Conservation (phyloP, 225 moss, liverwort and hornwort species). For the Pseudisothecium myosuroides region DNA sequence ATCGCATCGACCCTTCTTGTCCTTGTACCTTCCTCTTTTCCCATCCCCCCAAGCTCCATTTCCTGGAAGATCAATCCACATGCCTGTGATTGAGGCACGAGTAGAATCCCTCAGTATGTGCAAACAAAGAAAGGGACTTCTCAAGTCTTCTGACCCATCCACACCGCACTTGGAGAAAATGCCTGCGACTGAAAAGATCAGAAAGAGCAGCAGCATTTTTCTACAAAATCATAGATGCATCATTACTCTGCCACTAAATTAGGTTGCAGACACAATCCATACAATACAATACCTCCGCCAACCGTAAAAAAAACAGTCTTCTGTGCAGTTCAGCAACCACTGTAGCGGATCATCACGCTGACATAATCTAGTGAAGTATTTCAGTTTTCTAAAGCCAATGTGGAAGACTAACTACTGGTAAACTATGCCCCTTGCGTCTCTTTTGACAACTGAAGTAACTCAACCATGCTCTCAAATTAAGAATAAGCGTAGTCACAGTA, state of each 20-base stretch:
- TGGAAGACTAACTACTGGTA: not conserved
- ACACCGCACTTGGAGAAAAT: not conserved
- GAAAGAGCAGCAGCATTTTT: not conserved
- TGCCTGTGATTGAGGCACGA: slow-evolving; percentile 46
- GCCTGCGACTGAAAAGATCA: not conserved
- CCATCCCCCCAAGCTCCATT: slow-evolving; percentile 51
- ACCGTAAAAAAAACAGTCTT: not conserved
- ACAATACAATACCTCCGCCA: not conserved
- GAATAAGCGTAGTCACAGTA: not conserved
- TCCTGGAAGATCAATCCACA: slow-evolving; percentile 70
- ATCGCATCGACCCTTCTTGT: slow-evolving; percentile 42
- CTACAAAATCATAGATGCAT: not conserved
- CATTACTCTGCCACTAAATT: not conserved
- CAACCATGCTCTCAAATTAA: not conserved
- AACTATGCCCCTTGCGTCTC: not conserved
- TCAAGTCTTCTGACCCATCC: not conserved
- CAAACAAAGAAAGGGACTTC: not conserved
- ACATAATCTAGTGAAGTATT: not conserved
- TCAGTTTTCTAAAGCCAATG: not conserved
- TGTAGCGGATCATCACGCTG: not conserved
- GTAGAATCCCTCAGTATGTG: slow-evolving; percentile 27
- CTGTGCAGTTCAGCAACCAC: not conserved
- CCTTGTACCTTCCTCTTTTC: slow-evolving; percentile 42
- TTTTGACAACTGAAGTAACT: not conserved
- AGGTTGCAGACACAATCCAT: not conserved